These are phyloP conservation scores for Pichia sp. DNA, from an alignment of 1,139 yeast species.

Conservation along the genomic window DNA sequence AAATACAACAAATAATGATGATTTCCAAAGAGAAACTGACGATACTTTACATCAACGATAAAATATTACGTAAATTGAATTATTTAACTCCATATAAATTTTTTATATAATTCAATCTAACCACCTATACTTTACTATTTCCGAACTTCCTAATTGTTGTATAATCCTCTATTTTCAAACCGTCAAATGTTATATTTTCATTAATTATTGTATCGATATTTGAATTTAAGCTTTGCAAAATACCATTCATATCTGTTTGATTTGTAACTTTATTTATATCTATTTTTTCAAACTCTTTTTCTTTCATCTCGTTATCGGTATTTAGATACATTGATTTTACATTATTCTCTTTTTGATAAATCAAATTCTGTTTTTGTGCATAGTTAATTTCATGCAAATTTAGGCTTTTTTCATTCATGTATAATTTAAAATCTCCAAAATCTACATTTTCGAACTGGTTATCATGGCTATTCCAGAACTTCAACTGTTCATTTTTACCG, in stretches of 20 bases:
- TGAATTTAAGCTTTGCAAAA: constrained; percentile 7
- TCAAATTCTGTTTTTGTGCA: constrained; percentile 3
- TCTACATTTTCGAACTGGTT: background rate
- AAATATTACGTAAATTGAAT: background rate
- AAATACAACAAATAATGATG: background rate
- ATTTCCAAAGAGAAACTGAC: constrained; percentile 5
- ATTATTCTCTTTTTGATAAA: background rate
- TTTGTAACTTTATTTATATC: constrained; percentile 1
- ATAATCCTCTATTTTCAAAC: constrained; percentile 17
- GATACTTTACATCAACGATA: constrained; percentile 5
- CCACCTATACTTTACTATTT: background rate
- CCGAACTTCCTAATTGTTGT: constrained; percentile 13
- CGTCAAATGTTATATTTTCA: constrained; percentile 14
- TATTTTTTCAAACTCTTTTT: constrained; percentile 7
- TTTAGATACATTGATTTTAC: background rate
- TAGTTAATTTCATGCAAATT: background rate
- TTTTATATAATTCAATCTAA: background rate
- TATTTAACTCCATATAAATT: background rate
- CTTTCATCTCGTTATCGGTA: background rate
- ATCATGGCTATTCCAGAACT: constrained; percentile 5
- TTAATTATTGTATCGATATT: background rate
- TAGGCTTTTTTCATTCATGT: constrained; percentile 6
- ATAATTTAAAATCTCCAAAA: constrained; percentile 1
- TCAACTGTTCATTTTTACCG: background rate
- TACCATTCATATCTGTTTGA: constrained; percentile 10